Base-by-base conservation (phyloP, 2,329 filamentous ascomycete species). In the Fusarium sp. region DNA sequence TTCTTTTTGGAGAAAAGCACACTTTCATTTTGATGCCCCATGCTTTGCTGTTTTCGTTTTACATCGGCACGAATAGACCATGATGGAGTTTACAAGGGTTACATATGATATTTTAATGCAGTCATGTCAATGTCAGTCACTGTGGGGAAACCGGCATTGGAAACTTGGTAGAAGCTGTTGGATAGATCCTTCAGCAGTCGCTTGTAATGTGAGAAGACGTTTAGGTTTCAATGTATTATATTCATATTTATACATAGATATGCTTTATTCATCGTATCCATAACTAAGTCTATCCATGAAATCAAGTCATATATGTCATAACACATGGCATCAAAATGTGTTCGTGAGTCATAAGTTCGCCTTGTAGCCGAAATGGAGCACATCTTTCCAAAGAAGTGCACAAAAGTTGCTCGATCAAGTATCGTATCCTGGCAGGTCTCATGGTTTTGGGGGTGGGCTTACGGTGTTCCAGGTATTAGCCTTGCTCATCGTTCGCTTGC, bases 401-500 rank as follows among this genome's bases (percentile, higher is more conserved):
- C 51, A 55, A 59, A 40, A 15, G 12, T 30, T 27, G 16, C 25
- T 32, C 12, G 27, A 27, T 10, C 9, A 49, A 22, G n/a, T 32
- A 15, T 29, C n/a, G 12, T 25, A 8, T 20, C n/a, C 16, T 24
- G 40, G n/a, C 46, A 53, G 18, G 24, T 30, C 29, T 56, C 46
- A 75, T 18, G 71, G 60, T 43, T 69, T 73, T n/a, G 76, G 70
- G 25, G 77, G 78, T 45, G 76, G 69, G 43, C 74, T 81, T 40
- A 78, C 63, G 16, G 83, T 82, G 51, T 83, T 86, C 83, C 85
- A 89, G 10, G 87, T 89, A 54, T 84, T 81, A 25, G 83, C 82
- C 78, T 86, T 88, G 67, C 83, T 86, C 83, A 89, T 83, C 5
- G 87, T 88, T 75, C 85, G 82, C 79, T 86, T 84, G 25, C 87